Evolutionary conservation across 805 yeast species (phyloP).

Genomic region (Candida coleopterorum): DNA sequence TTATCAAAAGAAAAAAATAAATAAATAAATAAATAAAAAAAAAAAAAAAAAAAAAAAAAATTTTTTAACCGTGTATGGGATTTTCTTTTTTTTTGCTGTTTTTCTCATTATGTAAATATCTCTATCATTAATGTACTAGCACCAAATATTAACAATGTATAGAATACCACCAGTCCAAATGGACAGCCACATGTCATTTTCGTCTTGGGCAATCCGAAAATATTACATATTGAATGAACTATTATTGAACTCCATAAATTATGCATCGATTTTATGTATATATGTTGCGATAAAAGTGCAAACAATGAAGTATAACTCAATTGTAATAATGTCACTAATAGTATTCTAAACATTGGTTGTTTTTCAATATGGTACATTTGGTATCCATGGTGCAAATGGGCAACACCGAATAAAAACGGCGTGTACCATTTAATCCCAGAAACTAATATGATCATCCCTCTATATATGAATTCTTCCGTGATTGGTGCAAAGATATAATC

Average conservation of each 20-base stretch:
- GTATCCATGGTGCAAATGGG: slow-evolving; percentile 73
- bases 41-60: not conserved
- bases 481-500: slow-evolving; percentile 68
- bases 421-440: slow-evolving; percentile 23
- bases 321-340: slow-evolving; percentile 47
- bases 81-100: too few species aligned
- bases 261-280: slow-evolving; percentile 45
- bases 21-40: slow-evolving; percentile 1
- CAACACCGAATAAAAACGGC: slow-evolving; percentile 69
- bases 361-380: slow-evolving; percentile 36
- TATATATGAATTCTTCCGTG: slow-evolving; percentile 71
- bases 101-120: not conserved
- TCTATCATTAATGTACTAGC: not conserved
- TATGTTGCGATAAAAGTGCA: slow-evolving; percentile 59
- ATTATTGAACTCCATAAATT: slow-evolving; percentile 53
- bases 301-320: slow-evolving; percentile 62
- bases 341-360: slow-evolving; percentile 19
- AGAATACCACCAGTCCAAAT: slow-evolving; percentile 10
- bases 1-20: slow-evolving; percentile 1
- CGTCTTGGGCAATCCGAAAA: slow-evolving; percentile 58
- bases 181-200: slow-evolving; percentile 12
- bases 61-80: too few species aligned
- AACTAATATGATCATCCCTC: slow-evolving; percentile 40
- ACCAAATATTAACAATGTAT: slow-evolving; percentile 11
- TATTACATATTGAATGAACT: slow-evolving; percentile 66